A percentile compares a stretch with the other conserved stretches of the same genome.
phyloP scores from a whole-genome alignment of 306 rosid species.

The Boehmeria nivea region DNA sequence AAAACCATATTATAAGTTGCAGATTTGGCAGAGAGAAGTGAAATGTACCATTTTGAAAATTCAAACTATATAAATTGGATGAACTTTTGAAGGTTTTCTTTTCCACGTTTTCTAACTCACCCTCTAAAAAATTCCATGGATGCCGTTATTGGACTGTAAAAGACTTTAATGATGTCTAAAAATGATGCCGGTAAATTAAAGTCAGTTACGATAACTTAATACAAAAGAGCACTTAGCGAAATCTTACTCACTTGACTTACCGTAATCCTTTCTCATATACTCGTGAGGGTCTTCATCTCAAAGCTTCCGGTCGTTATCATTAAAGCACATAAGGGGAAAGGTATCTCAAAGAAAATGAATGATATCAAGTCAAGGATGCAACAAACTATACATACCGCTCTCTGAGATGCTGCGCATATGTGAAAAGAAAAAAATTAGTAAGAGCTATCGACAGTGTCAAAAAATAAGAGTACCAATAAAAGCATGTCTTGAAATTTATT shows the following conservation, averaged over 20 bases:
- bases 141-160: constrained; percentile 96
- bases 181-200: constrained; percentile 20
- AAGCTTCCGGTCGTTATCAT: constrained; percentile 81
- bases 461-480: no score
- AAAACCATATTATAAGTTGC: constrained; percentile 10
- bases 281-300: constrained; percentile 99
- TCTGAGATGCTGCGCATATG: constrained; percentile 85
- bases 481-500: no score
- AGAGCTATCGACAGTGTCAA: no score
- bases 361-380: constrained; percentile 79
- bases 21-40: background rate
- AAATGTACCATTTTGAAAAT: constrained; percentile 67
- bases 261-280: constrained; percentile 96
- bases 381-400: constrained; percentile 68
- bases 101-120: constrained; percentile 90
- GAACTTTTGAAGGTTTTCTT: constrained; percentile 87
- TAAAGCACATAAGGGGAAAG: constrained; percentile 93
- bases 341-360: constrained; percentile 92
- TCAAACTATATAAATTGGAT: constrained; percentile 75
- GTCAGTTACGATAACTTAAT: background rate
- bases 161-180: constrained; percentile 88
- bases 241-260: constrained; percentile 35
- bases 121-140: constrained; percentile 96
- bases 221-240: background rate
- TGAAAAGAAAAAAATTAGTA: no score